phyloP scores from a whole-genome alignment of 139 green algal species.

The Closterium sp. region DNA sequence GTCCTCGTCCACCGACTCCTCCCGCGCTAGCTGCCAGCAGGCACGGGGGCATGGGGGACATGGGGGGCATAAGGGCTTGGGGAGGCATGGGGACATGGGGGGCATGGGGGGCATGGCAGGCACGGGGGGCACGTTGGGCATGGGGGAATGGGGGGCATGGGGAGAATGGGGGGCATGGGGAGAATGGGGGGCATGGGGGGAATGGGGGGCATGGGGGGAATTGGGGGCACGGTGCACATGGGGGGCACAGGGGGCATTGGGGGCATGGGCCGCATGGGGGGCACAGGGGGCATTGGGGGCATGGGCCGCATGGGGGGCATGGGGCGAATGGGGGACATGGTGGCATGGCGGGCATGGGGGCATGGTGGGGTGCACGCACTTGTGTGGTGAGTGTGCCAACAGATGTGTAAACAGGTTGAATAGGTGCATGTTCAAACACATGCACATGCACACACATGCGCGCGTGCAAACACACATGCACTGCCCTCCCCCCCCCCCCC shows the following conservation, averaged over 20 bases:
- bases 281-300: too few species aligned
- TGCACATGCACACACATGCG: neutral
- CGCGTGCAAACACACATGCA: too few species aligned
- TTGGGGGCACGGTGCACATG: neutral
- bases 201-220: neutral
- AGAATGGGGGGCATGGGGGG: neutral
- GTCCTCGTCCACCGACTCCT: slow-evolving; percentile 19
- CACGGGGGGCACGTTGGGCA: too few species aligned
- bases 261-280: neutral
- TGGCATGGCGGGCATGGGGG: neutral
- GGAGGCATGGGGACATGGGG: neutral
- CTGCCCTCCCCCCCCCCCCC: too few species aligned
- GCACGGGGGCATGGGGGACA: neutral
- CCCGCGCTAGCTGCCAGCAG: neutral
- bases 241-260: too few species aligned
- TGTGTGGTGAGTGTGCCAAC: neutral
- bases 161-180: neutral
- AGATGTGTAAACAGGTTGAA: neutral
- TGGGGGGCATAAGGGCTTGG: too few species aligned
- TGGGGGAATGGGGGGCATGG: too few species aligned
- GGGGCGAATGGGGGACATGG: neutral
- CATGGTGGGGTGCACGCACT: neutral
- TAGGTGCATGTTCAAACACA: neutral
- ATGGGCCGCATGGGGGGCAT: neutral
- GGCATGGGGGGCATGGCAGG: too few species aligned